Conservation (phyloP, 169 alveolate genomes). For the Eimeria necatrix region DNA sequence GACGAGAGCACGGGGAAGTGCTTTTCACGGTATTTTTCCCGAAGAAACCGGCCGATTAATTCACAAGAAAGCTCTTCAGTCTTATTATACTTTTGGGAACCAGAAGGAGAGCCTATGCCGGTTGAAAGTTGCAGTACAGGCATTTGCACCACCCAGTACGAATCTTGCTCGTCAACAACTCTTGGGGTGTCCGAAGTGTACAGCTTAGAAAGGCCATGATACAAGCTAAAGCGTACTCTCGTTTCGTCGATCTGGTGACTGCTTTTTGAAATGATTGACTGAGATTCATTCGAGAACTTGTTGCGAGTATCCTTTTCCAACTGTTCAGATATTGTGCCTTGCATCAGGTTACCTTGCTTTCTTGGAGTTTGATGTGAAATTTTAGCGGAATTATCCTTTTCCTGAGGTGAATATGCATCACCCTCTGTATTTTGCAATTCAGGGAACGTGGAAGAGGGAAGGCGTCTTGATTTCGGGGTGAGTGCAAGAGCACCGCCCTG, state of each 20-base stretch:
- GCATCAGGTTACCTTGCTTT: neutral
- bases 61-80: neutral
- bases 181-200: neutral
- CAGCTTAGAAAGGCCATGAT: neutral
- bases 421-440: too few species aligned
- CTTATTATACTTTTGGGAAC: neutral
- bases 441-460: neutral
- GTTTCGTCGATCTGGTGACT: neutral
- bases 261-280: neutral
- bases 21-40: neutral
- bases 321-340: neutral
- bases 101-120: too few species aligned
- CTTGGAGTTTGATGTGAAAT: neutral
- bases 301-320: neutral
- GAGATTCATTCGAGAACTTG: neutral
- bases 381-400: neutral
- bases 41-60: slow-evolving; percentile 30
- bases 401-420: too few species aligned
- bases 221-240: neutral
- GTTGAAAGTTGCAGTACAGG: neutral
- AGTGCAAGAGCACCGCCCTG: neutral
- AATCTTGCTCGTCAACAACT: slow-evolving; percentile 19
- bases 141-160: slow-evolving; percentile 55
- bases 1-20: slow-evolving; percentile 58
- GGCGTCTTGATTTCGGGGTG: neutral